phyloP scores from a whole-genome alignment of 2,329 filamentous ascomycete species.

The Talaromyces atroroseus region DNA sequence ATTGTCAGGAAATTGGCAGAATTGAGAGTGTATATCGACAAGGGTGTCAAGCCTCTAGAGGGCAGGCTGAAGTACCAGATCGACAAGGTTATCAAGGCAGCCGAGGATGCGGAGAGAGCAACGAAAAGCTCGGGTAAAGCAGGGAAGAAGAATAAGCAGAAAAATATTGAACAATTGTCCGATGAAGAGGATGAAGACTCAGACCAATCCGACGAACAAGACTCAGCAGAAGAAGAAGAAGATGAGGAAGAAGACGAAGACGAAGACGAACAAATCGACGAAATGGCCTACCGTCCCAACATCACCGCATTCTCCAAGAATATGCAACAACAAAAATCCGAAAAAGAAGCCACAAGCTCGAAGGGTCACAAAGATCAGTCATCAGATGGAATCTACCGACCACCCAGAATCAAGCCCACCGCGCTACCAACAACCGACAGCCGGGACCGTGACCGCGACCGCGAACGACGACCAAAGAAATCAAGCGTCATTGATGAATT shows the following conservation, averaged over 20 bases:
- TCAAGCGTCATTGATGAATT: conserved; percentile 91
- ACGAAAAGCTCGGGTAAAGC: conserved; percentile 22
- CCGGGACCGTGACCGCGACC: conserved; percentile 48
- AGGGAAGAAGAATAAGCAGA: conserved; percentile 26
- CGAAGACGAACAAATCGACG: conserved; percentile 49
- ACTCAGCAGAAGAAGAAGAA: conserved; percentile 17
- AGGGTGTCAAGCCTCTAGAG: conserved; percentile 84
- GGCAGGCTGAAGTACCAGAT: conserved; percentile 90
- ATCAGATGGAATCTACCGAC: conserved; percentile 71
- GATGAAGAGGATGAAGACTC: conserved; percentile 53
- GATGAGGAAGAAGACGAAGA: conserved; percentile 31
- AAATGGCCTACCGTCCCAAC: conserved; percentile 60
- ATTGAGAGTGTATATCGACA: conserved; percentile 85
- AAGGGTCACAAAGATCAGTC: conserved; percentile 23
- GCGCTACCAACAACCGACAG: conserved; percentile 64
- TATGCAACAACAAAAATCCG: conserved; percentile 26
- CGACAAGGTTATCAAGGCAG: conserved; percentile 85
- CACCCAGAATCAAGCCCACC: conserved; percentile 81
- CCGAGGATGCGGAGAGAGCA: conserved; percentile 49
- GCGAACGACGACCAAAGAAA: conserved; percentile 58
- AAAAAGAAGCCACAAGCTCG: conserved; percentile 18
- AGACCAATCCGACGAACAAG: conserved; percentile 22
- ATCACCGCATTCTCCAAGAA: conserved; percentile 41
- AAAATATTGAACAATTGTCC: conserved; percentile 26
- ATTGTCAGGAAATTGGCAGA: conserved; percentile 85